phyloP scores from a whole-genome alignment of 768 basidiomycete species.

The Phanerodontia chrysosporium region DNA sequence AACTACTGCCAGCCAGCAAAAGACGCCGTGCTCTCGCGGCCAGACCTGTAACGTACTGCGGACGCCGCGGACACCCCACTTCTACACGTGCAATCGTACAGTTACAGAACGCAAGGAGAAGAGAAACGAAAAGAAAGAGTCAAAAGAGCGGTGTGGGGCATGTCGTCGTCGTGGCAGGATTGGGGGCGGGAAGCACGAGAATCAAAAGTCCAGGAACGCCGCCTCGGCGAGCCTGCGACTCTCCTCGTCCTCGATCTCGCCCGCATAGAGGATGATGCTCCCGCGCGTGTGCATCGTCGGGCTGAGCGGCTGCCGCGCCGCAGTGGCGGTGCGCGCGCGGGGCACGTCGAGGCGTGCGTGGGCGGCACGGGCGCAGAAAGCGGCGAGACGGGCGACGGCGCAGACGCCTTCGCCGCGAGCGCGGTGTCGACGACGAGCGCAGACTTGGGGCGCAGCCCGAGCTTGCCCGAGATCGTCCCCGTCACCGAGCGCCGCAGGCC shows the following conservation, averaged over 20 bases:
- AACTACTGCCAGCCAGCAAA: too few relatives aligned
- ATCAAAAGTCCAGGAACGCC: conserved; percentile 45
- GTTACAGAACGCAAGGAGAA: too few relatives aligned
- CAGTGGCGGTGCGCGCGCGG: conserved; percentile 1
- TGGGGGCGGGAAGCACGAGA: neutral
- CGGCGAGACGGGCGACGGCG: conserved; percentile 7
- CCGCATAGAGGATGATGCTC: conserved; percentile 50
- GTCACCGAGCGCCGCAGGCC: conserved; percentile 45
- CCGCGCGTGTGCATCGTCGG: conserved; percentile 59
- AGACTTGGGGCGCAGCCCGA: conserved; percentile 19
- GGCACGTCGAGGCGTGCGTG: neutral
- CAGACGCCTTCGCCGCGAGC: conserved; percentile 19
- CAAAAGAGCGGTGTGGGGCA: too few relatives aligned
- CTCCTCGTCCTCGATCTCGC: conserved; percentile 62
- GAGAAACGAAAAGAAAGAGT: too few relatives aligned
- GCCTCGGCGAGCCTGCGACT: conserved; percentile 65
- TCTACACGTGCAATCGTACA: too few relatives aligned
- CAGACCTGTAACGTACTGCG: too few relatives aligned
- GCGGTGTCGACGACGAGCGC: conserved; percentile 15
- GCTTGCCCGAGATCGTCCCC: conserved; percentile 26
- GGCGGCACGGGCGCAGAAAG: conserved; percentile 3
- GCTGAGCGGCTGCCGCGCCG: conserved; percentile 38
- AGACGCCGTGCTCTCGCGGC: too few relatives aligned
- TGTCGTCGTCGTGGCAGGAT: too few relatives aligned
- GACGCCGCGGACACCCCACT: too few relatives aligned